phyloP scores from a whole-genome alignment of 805 yeast species.

The Candida peoriensis region DNA sequence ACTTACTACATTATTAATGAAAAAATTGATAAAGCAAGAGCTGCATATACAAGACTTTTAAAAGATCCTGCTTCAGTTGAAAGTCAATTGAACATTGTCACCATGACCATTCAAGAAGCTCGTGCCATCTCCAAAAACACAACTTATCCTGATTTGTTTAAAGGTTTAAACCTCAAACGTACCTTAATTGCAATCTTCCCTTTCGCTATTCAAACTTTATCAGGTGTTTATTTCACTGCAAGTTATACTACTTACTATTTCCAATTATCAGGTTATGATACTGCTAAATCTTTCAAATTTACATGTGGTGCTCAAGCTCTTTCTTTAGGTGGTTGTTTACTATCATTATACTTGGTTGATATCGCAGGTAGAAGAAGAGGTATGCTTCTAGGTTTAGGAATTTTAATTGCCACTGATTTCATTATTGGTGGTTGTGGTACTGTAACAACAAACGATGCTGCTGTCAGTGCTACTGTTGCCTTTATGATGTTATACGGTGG shows the following conservation, averaged over 20 bases:
- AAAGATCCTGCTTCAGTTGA: slow-evolving; percentile 20
- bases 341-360: slow-evolving; percentile 25
- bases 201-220: slow-evolving; percentile 36
- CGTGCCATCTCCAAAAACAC: slow-evolving; percentile 22
- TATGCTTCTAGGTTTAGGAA: slow-evolving; percentile 24
- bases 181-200: slow-evolving; percentile 29
- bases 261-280: slow-evolving; percentile 39
- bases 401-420: slow-evolving; percentile 19
- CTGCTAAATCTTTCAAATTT: slow-evolving; percentile 33
- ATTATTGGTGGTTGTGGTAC: slow-evolving; percentile 23
- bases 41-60: slow-evolving; percentile 20
- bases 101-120: slow-evolving; percentile 24
- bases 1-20: slow-evolving; percentile 35
- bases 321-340: slow-evolving; percentile 25
- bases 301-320: slow-evolving; percentile 28
- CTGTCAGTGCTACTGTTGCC: slow-evolving; percentile 20
- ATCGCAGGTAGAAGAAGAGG: slow-evolving; percentile 25
- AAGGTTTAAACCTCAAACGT: slow-evolving; percentile 36
- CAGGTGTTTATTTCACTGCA: slow-evolving; percentile 39
- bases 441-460: slow-evolving; percentile 5
- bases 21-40: slow-evolving; percentile 27
- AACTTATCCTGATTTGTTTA: slow-evolving; percentile 37
- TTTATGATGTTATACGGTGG: slow-evolving; percentile 25
- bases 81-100: slow-evolving; percentile 26
- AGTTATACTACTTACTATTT: slow-evolving; percentile 45